Evolutionary conservation across 225 moss, liverwort and hornwort genomes (phyloP), one percentile per base, ranked within the genome.

Genomic region (Antitrichia curtipendula): DNA sequence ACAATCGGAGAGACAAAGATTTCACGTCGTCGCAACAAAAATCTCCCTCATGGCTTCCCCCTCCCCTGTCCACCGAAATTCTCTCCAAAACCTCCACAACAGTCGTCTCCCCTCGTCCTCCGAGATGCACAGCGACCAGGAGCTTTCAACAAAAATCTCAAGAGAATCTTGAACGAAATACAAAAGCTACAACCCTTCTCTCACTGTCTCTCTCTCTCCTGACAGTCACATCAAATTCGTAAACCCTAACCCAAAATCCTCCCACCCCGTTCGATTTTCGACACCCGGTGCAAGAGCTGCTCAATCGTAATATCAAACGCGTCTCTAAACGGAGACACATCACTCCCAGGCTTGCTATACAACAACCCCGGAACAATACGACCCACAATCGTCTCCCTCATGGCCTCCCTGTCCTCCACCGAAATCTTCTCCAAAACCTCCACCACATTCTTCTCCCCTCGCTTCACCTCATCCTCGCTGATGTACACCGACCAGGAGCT

Each of bases 401-500:
- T 97, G 32, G 88, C 88, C 25, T 89, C 85, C 24, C 93, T 89
- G 80, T 92, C 90, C 74, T 87, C 81, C 4, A 29, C 49, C 20
- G 89, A 88, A 45, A 96, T 93, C 62, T 63, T 85, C 57, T 84
- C 75, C 89, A 97, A 64, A 10, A 90, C 83, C 13, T 86, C 71
- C 9, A 96, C 78, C 9, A 97, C 93, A 36, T 96, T 85, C 38
- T 82, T 92, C 45, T 61, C 82, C 9, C 95, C 95, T 13, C 87
- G 81, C 95, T 93, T 95, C 74, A 97, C 92, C 47, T 95, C 91
- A 4, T 82, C 82, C 64, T 94, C 92, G 9, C 96, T 93, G 69
- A 97, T 93, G 60, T 93, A 97, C 12, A 97, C 96, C 1, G 97
- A 97, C 90, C 92, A 97, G 5, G 95, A 93, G 29, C 86, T 89